Conservation (phyloP, 495 filamentous ascomycete species). For the Penicillium crystallinum region DNA sequence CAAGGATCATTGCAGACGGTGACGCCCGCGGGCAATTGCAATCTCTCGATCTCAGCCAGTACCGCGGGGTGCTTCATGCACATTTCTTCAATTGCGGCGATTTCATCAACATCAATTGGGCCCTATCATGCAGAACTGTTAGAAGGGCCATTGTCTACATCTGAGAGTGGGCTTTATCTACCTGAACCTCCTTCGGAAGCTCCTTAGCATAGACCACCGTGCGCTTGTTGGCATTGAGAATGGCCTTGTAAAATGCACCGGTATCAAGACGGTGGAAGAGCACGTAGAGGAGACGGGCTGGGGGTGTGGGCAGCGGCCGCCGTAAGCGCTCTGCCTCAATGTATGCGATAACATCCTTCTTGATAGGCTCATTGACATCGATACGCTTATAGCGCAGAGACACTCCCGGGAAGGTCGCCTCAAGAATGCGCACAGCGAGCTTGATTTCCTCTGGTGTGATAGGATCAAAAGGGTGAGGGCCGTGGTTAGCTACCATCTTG, state of each 20-base stretch:
- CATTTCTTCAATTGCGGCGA: conserved; percentile 36
- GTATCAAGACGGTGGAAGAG: conserved; percentile 37
- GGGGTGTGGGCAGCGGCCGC: conserved; percentile 27
- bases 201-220: conserved; percentile 34
- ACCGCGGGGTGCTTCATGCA: conserved; percentile 40
- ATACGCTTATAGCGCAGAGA: conserved; percentile 37
- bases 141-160: not conserved
- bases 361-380: conserved; percentile 36
- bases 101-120: conserved; percentile 38
- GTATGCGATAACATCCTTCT: conserved; percentile 35
- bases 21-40: conserved; percentile 36
- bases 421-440: conserved; percentile 33
- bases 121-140: conserved; percentile 20
- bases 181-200: conserved; percentile 38
- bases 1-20: conserved; percentile 44
- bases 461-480: conserved; percentile 37
- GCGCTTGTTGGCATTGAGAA: conserved; percentile 32
- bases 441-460: conserved; percentile 38
- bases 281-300: conserved; percentile 35
- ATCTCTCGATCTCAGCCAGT: conserved; percentile 37
- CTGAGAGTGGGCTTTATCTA: conserved; percentile 6
- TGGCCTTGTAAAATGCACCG: conserved; percentile 35
- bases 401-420: conserved; percentile 32
- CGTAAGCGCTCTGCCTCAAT: conserved; percentile 36
- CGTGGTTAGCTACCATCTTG: conserved; percentile 16